Evolutionary conservation across 208 protist species (phyloP).

Genomic region (Plasmodiophora brassicae): DNA sequence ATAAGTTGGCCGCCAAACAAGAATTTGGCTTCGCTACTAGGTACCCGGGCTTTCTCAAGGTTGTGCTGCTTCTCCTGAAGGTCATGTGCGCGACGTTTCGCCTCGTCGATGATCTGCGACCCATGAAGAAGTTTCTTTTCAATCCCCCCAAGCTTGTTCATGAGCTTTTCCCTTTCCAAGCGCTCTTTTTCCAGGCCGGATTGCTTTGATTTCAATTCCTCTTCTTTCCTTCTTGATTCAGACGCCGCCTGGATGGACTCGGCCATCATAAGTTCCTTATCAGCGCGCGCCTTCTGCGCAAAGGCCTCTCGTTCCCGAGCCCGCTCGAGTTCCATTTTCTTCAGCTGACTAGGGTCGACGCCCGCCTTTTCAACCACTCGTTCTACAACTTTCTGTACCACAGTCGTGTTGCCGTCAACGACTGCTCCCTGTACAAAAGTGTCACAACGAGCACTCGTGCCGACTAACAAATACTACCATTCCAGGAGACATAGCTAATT

Average conservation of each 20-base stretch:
- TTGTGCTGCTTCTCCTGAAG: background rate
- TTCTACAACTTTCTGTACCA: too few species aligned
- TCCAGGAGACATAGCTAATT: too few species aligned
- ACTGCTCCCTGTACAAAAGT: too few species aligned
- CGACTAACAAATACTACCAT: too few species aligned
- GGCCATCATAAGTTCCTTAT: background rate
- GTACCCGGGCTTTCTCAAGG: background rate
- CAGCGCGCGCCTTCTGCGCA: background rate
- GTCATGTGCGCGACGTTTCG: background rate
- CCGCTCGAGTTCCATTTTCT: background rate
- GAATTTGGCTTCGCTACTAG: background rate
- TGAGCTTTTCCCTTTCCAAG: conserved; percentile 2
- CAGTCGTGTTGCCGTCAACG: too few species aligned
- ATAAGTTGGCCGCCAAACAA: background rate
- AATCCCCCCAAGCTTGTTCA: background rate
- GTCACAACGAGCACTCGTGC: too few species aligned
- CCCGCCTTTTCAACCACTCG: background rate
- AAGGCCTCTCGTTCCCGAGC: background rate
- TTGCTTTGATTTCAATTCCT: background rate
- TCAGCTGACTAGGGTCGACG: background rate
- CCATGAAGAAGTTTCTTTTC: conserved; percentile 17
- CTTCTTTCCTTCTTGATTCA: background rate
- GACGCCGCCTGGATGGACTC: background rate
- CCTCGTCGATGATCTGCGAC: background rate
- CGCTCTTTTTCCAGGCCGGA: background rate